Percentiles rank a stretch among this genome's conserved stretches.
phyloP scores from a whole-genome alignment of 495 filamentous ascomycete genomes.

The Aspergillus taichungensis region DNA sequence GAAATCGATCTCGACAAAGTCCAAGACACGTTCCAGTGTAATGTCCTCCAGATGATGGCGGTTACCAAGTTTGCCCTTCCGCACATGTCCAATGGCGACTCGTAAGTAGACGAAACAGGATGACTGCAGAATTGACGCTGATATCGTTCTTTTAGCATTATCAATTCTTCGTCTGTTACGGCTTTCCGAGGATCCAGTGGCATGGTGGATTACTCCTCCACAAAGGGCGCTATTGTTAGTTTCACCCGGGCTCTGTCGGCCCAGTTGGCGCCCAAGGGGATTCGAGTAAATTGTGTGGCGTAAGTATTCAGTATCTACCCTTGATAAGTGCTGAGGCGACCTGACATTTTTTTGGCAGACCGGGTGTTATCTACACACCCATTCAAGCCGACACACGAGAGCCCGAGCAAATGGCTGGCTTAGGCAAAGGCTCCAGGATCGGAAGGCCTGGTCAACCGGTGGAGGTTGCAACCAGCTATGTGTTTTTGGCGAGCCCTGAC shows the following conservation, averaged over 20 bases:
- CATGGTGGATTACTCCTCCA: slow-evolving; percentile 53
- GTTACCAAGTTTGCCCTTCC: slow-evolving; percentile 51
- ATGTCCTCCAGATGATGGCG: slow-evolving; percentile 55
- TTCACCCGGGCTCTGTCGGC: slow-evolving; percentile 50
- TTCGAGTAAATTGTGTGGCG: slow-evolving; percentile 55
- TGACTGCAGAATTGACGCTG: background rate
- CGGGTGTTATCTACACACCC: slow-evolving; percentile 51
- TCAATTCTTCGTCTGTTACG: slow-evolving; percentile 50
- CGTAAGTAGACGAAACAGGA: slow-evolving; percentile 9
- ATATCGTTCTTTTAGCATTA: slow-evolving; percentile 36
- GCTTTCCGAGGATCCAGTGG: slow-evolving; percentile 43
- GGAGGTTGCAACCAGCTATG: slow-evolving; percentile 54
- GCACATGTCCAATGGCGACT: slow-evolving; percentile 45
- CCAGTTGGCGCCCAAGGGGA: slow-evolving; percentile 49
- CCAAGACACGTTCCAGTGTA: slow-evolving; percentile 45
- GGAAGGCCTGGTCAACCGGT: slow-evolving; percentile 50
- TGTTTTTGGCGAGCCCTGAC: slow-evolving; percentile 51
- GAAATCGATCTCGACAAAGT: slow-evolving; percentile 45
- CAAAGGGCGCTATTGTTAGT: slow-evolving; percentile 52
- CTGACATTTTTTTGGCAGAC: slow-evolving; percentile 16
- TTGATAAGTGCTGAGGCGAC: background rate
- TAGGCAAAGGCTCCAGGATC: slow-evolving; percentile 28
- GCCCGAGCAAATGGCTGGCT: slow-evolving; percentile 45
- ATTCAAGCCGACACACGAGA: slow-evolving; percentile 44
- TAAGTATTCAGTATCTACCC: slow-evolving; percentile 18